Conservation (phyloP, 1,284 basidiomycete species). For the Ceratobasidium sp. region DNA sequence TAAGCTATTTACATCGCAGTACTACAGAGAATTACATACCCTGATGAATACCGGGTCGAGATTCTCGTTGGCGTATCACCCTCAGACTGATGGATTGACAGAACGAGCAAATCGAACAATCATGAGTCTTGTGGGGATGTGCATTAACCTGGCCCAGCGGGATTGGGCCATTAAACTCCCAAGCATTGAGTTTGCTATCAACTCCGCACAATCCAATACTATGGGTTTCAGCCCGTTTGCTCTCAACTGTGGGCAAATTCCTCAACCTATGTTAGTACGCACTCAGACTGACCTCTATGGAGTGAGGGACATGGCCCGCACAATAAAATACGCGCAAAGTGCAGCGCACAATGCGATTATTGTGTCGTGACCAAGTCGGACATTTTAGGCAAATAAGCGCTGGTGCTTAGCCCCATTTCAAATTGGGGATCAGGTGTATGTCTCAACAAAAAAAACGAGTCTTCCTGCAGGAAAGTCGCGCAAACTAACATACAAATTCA, state of each 20-base stretch:
- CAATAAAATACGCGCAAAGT: neutral
- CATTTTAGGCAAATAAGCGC: neutral
- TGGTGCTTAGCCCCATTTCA: neutral
- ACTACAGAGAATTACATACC: neutral
- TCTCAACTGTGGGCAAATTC: constrained; percentile 4
- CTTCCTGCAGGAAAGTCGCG: neutral
- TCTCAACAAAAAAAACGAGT: constrained; percentile 16
- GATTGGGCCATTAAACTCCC: constrained; percentile 7
- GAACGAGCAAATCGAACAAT: constrained; percentile 6
- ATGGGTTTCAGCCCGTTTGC: constrained; percentile 54
- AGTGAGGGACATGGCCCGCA: neutral
- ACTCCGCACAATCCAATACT: constrained; percentile 23
- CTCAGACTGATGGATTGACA: neutral
- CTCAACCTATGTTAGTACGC: neutral
- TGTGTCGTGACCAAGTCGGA: constrained; percentile 13
- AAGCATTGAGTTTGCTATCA: constrained; percentile 13
- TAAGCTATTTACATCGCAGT: constrained; percentile 10
- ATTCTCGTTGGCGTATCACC: constrained; percentile 16
- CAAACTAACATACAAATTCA: constrained; percentile 44
- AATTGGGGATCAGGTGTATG: neutral
- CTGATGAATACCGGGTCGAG: neutral
- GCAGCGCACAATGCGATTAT: constrained; percentile 24
- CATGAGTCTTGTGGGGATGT: neutral
- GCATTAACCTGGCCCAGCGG: neutral
- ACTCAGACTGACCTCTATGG: neutral